Evolutionary conservation across 2,329 filamentous ascomycete species (phyloP), one percentile per base, ranked within the genome.

Genomic region (Stagonosporopsis rhizophila): DNA sequence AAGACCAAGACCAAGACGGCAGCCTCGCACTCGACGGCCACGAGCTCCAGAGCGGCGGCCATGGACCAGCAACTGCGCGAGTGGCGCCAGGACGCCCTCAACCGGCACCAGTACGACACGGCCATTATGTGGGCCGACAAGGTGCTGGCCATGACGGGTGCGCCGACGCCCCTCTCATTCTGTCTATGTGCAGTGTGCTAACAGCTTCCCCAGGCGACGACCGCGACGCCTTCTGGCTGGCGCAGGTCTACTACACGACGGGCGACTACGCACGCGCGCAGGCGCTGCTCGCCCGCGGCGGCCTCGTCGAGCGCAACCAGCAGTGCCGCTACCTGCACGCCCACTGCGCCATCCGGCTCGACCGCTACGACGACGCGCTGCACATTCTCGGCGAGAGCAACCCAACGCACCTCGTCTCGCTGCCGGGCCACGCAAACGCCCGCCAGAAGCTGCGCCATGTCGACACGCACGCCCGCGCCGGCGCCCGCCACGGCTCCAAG

Each of bases 41-140:
- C 28, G 9, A 12, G n/a, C n/a, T 27, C 25, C 25, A 27, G 25
- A n/a, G n/a, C n/a, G 5, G 19, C 19, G 11, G 53, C 23, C 60
- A 98, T 99, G 95, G 92, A 98, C 82, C 88, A 87, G 71, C 97
- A 94, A 78, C 84, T 99, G 72, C 89, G 93, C 74, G 89, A 91
- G 72, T 99, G 95, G 95, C 87, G 93, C 73, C 91, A 96, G 79
- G 92, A 97, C 81, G 93, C 94, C 73, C 82, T 96, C 71, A 94
- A 96, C 79, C 95, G 96, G 77, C 92, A 95, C 63, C 95, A 99
- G 75, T 93, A 97, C 77, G 94, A 98, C 64, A 91, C 94, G 30
- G 95, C 95, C 72, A 94, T 98, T 68, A 98, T 96, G 75, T 92
- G 98, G 63, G 95, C 92, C 62, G 95, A 99, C 83, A 99, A 99